phyloP scores from a whole-genome alignment of 176 grass and related monocot species.

The Avena sativa region DNA sequence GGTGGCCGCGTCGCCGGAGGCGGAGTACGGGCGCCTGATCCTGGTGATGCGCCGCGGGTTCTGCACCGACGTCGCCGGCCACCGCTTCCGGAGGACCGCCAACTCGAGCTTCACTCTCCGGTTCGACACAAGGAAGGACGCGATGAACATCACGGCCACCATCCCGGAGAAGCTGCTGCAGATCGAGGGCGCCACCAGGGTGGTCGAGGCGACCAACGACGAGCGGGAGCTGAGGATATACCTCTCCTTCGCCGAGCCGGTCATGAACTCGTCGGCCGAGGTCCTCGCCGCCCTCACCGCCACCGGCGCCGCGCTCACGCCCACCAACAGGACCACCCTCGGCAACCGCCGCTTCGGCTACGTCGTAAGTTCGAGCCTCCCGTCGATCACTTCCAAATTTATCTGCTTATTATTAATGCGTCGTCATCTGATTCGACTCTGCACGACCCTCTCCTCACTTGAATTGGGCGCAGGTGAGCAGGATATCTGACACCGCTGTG shows the following conservation, averaged over 20 bases:
- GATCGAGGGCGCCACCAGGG: slow-evolving; percentile 66
- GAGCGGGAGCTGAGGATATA: slow-evolving; percentile 55
- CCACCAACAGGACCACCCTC: slow-evolving; percentile 64
- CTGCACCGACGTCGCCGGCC: slow-evolving; percentile 76
- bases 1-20: slow-evolving; percentile 51
- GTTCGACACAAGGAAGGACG: slow-evolving; percentile 73
- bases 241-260: slow-evolving; percentile 74
- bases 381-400: not conserved
- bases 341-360: slow-evolving; percentile 82
- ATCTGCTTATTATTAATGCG: too few relatives aligned
- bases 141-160: slow-evolving; percentile 60
- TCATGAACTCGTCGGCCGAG: slow-evolving; percentile 75
- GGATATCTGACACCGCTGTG: slow-evolving; percentile 54
- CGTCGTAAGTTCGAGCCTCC: slow-evolving; percentile 45
- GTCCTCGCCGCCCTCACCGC: slow-evolving; percentile 57
- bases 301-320: slow-evolving; percentile 55
- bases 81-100: slow-evolving; percentile 70
- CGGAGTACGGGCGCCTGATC: slow-evolving; percentile 74
- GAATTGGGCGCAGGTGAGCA: slow-evolving; percentile 54
- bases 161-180: slow-evolving; percentile 63
- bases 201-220: slow-evolving; percentile 75
- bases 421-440: not conserved
- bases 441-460: not conserved
- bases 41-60: slow-evolving; percentile 76
- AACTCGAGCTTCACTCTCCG: slow-evolving; percentile 82